Conservation (phyloP, 805 yeast species). For the Pichia heedii region DNA sequence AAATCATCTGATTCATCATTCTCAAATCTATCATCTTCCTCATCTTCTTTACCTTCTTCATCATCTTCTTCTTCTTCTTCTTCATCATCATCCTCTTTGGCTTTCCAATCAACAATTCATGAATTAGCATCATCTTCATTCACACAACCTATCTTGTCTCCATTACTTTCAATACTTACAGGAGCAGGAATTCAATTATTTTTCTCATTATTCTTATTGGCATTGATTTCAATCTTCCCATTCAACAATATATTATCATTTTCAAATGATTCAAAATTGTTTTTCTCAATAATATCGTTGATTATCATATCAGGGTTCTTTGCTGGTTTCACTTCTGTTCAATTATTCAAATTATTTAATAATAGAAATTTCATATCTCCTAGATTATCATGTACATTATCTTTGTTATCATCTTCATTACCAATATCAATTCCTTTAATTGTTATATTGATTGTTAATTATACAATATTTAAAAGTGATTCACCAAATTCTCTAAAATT, state of each 20-base stretch:
- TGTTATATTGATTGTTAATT: slow-evolving; percentile 47
- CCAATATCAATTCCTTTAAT: slow-evolving; percentile 41
- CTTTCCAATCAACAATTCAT: background rate
- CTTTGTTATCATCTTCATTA: slow-evolving; percentile 40
- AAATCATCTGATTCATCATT: slow-evolving; percentile 35
- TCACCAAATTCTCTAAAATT: slow-evolving; percentile 74
- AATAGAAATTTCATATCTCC: slow-evolving; percentile 28
- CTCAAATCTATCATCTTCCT: background rate
- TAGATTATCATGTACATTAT: slow-evolving; percentile 23
- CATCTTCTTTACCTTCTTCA: background rate
- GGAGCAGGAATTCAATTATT: slow-evolving; percentile 71
- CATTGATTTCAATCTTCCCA: slow-evolving; percentile 42
- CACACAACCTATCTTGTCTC: slow-evolving; percentile 39
- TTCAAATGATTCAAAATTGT: slow-evolving; percentile 17
- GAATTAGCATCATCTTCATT: slow-evolving; percentile 19
- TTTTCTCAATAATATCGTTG: slow-evolving; percentile 41
- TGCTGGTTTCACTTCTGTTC: slow-evolving; percentile 65
- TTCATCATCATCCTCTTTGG: background rate
- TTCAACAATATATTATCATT: slow-evolving; percentile 36
- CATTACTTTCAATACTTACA: slow-evolving; percentile 45
- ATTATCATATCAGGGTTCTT: slow-evolving; percentile 61
- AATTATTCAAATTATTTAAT: slow-evolving; percentile 48
- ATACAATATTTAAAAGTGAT: slow-evolving; percentile 66
- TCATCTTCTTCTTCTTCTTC: background rate
- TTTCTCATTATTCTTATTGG: slow-evolving; percentile 54